Evolutionary conservation across 371 early-diverging fungal species (phyloP), one percentile per base, ranked within the genome.

Genomic region (Nematocida ausubeli): DNA sequence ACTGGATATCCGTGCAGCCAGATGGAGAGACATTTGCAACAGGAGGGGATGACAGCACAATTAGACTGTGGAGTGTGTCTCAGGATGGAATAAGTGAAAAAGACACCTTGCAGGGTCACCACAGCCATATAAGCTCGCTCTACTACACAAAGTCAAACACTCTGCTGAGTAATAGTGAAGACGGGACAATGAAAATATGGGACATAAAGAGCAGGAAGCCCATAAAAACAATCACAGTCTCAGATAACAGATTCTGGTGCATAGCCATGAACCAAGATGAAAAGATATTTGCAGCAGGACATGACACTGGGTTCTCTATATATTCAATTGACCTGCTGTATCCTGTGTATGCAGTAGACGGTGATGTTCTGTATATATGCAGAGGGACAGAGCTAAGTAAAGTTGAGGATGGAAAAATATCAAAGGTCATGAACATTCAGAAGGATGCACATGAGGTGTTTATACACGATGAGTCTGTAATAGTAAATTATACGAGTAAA

Each of bases 31-130:
- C 93, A 78, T 92, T 99, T 82, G 91, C 94, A 2, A 93, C 95
- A 26, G 92, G 93, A 67, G 92, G 93, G 70, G 99, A 99, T 84
- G 99, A 97, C 86, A 91, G 95, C 71, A 92, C 92, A 81, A 90
- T 99, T 37, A 96, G 95, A 84, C 88, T 96, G 26, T 99, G 97
- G 97, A 88, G 95, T 82, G 94, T 92, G 91, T 92, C 90, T 84
- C 94, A 93, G 72, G 90, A 91, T 50, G 90, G 90, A 82, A 94
- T 96, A 14, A 93, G 94, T 93, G 96, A 96, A 85, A 92, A 94
- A 16, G 96, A 95, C 82, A 92, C 95, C 24, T 92, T 92, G 87
- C 90, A 95, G 40, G 94, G 95, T 12, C 98, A 98, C 85, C 95
- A 92, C 86, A 94, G 93, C 89, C 95, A 95, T 80, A 93, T 98